Base-by-base conservation (phyloP, 805 yeast genomes). In the Kurtzmaniella fragi region DNA sequence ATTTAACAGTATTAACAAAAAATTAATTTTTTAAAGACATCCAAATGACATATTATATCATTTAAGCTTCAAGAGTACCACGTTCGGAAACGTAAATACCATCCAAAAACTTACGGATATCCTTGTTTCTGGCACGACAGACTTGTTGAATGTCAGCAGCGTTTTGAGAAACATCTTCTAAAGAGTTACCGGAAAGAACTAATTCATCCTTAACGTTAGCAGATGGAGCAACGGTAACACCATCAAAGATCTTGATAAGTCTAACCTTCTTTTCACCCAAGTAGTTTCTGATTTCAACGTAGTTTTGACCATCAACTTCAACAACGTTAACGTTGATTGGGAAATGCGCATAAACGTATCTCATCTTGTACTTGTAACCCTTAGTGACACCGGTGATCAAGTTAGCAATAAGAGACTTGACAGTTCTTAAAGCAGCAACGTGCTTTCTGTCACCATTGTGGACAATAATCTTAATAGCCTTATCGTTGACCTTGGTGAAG, bases 311-410 rank as follows among this genome's bases (percentile, higher is more conserved):
- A 44, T 91, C 91, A 62, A 78, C 75, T 54, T 85, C 87, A 67
- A 85, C 68, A 56, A 89, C 71, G 80, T 90, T 91, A 57, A 93
- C 96, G 77, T 93, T 93, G 77, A 95, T 93, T 72, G 99, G 99
- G 96, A 93, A 93, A 87, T 93, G 99, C 83, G 99, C 99, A 70
- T 91, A 95, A 53, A 93, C 99, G 73, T 88, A 90, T 82, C 98
- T 89, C 97, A 93, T 84, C 86, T 93, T 93, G 93, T 93, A 93
- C 77, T 86, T 82, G 95, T 76, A 91, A 75, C 98, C 99, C 79
- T 82, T 82, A 71, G 99, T 93, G 69, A 93, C 99, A 85, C 99
- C 99, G 57, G 85, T 86, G 75, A 93, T 72, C 82, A 93, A 74
- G 86, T 93, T 93, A 67, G 87, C 67, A 62, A 93, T 79, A 69